phyloP scores from a whole-genome alignment of 768 basidiomycete genomes.

The Tulasnella sp. region DNA sequence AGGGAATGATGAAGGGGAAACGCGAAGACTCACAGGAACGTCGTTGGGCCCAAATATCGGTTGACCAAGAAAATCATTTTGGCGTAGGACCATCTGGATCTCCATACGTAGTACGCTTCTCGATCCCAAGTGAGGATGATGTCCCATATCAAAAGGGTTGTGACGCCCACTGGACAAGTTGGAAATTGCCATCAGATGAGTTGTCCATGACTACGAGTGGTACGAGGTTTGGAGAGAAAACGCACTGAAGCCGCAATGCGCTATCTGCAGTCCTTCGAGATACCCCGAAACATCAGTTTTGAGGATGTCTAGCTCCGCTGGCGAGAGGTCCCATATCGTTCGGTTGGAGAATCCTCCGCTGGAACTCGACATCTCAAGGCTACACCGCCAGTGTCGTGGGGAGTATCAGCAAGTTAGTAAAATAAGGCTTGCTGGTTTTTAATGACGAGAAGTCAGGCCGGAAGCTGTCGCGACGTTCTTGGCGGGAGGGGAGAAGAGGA shows the following conservation, averaged over 20 bases:
- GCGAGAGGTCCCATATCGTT: not conserved
- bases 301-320: not conserved
- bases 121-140: constrained; percentile 2
- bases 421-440: not conserved
- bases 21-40: not conserved
- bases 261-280: not conserved
- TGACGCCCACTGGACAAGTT: not conserved
- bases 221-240: not conserved
- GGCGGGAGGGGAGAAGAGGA: too few species aligned
- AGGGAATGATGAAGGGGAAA: not conserved
- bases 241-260: not conserved
- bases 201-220: not conserved
- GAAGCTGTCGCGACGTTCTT: too few species aligned
- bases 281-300: not conserved
- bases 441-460: too few species aligned
- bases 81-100: not conserved
- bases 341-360: not conserved
- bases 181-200: not conserved
- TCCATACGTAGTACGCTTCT: constrained; percentile 3
- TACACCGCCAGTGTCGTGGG: not conserved
- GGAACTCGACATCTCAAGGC: not conserved
- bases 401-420: not conserved
- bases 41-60: not conserved
- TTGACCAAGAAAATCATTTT: not conserved
- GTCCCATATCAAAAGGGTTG: not conserved